phyloP scores from a whole-genome alignment of 352 stramenopile genomes.

The Pythium aquatile region DNA sequence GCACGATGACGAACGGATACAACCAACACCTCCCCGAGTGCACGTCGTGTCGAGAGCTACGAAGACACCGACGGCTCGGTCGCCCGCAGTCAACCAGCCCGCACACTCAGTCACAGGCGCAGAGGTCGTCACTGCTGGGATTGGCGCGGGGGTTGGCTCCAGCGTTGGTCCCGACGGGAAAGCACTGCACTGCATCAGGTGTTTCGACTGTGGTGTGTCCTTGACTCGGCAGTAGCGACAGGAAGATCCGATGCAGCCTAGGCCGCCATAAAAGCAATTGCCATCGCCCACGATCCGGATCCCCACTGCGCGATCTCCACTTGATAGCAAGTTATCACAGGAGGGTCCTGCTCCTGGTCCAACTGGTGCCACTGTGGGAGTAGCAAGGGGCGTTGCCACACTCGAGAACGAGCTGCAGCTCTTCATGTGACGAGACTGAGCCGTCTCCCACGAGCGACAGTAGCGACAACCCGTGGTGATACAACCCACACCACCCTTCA shows the following conservation, averaged over 20 bases:
- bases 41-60: slow-evolving; percentile 1
- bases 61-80: background rate
- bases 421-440: slow-evolving; percentile 11
- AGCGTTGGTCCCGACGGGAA: background rate
- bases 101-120: background rate
- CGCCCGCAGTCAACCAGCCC: background rate
- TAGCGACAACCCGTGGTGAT: slow-evolving; percentile 24
- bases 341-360: background rate
- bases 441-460: slow-evolving; percentile 29
- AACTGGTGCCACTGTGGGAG: background rate
- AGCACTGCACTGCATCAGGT: background rate
- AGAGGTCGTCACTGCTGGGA: background rate
- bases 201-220: slow-evolving; percentile 11
- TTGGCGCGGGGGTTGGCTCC: background rate
- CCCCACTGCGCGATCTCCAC: slow-evolving; percentile 18
- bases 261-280: slow-evolving; percentile 14
- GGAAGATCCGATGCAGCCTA: slow-evolving; percentile 22
- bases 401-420: slow-evolving; percentile 1
- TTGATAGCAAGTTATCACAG: slow-evolving; percentile 8
- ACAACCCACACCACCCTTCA: slow-evolving; percentile 18
- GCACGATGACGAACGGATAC: slow-evolving; percentile 24
- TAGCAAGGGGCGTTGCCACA: background rate
- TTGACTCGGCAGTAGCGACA: slow-evolving; percentile 28
- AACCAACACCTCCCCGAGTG: slow-evolving; percentile 18
- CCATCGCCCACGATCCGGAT: slow-evolving; percentile 4